These are phyloP conservation scores for Podospora appendiculata DNA, from an alignment of 495 filamentous ascomycete species.

Conservation along the genomic window DNA sequence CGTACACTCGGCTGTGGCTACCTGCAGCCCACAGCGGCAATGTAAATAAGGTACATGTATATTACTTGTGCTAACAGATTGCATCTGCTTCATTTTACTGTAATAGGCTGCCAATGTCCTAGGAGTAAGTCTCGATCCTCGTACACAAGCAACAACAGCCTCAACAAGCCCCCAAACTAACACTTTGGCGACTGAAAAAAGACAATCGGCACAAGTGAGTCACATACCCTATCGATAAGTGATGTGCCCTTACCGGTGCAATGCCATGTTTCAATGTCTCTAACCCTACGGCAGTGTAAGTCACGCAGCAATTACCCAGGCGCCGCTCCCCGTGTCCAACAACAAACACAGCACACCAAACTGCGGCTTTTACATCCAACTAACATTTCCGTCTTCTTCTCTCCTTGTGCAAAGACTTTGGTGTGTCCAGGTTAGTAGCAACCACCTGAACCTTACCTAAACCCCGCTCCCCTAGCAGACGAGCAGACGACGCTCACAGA, in stretches of 20 bases:
- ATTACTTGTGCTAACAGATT: conserved; percentile 7
- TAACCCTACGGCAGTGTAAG: neutral
- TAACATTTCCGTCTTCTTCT: too few relatives aligned
- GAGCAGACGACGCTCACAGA: too few relatives aligned
- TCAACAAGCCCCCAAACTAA: neutral
- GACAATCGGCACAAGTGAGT: conserved; percentile 38
- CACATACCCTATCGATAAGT: neutral
- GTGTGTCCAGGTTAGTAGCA: conserved; percentile 39
- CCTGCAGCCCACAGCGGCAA: neutral
- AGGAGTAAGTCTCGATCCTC: conserved; percentile 27
- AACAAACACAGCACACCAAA: neutral
- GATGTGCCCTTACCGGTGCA: too few relatives aligned
- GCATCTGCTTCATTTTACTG: neutral
- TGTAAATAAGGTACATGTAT: neutral
- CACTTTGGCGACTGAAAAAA: conserved; percentile 4
- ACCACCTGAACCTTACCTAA: too few relatives aligned
- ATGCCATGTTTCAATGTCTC: neutral
- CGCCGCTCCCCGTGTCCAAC: neutral
- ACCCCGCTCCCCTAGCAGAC: neutral
- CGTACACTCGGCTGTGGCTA: too few relatives aligned
- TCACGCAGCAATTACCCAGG: neutral
- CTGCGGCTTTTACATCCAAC: too few relatives aligned
- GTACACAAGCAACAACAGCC: neutral
- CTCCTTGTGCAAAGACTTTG: conserved; percentile 21
- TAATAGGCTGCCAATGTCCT: conserved; percentile 40